phyloP scores from a whole-genome alignment of 1,284 basidiomycete genomes.

The Cutaneotrichosporon cyanovorans region DNA sequence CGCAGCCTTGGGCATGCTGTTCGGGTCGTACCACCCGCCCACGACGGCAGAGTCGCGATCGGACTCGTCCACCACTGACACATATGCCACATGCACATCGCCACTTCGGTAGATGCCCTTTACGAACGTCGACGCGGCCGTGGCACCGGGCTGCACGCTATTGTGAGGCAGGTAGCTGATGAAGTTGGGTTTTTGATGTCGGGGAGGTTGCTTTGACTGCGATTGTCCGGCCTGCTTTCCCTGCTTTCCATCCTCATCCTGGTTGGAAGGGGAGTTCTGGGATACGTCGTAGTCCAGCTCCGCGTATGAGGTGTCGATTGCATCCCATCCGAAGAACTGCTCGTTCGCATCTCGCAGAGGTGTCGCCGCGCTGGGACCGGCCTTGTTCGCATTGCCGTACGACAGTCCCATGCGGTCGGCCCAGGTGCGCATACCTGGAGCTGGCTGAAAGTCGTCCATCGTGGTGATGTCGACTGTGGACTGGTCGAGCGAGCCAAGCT shows the following conservation, averaged over 20 bases:
- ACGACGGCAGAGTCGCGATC: slow-evolving; percentile 14
- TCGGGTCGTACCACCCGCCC: slow-evolving; percentile 38
- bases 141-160: too few relatives aligned
- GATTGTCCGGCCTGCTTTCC: background rate
- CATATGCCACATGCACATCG: too few relatives aligned
- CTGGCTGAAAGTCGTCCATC: slow-evolving; percentile 4
- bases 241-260: background rate
- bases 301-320: slow-evolving; percentile 32
- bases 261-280: slow-evolving; percentile 1
- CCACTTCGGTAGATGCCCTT: too few relatives aligned
- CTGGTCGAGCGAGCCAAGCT: background rate
- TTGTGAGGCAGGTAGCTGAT: too few relatives aligned
- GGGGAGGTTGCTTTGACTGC: too few relatives aligned
- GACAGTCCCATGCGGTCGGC: background rate
- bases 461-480: slow-evolving; percentile 3
- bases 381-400: background rate
- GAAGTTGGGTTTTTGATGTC: too few relatives aligned
- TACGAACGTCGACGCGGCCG: too few relatives aligned
- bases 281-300: slow-evolving; percentile 25
- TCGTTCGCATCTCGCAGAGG: too few relatives aligned
- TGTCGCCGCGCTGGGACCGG: background rate
- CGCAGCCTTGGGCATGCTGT: slow-evolving; percentile 34
- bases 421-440: slow-evolving; percentile 1
- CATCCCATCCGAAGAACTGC: slow-evolving; percentile 35
- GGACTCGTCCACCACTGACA: background rate